Base-by-base conservation (phyloP, 1,139 yeast genomes). In the Fermentozyma sake region DNA sequence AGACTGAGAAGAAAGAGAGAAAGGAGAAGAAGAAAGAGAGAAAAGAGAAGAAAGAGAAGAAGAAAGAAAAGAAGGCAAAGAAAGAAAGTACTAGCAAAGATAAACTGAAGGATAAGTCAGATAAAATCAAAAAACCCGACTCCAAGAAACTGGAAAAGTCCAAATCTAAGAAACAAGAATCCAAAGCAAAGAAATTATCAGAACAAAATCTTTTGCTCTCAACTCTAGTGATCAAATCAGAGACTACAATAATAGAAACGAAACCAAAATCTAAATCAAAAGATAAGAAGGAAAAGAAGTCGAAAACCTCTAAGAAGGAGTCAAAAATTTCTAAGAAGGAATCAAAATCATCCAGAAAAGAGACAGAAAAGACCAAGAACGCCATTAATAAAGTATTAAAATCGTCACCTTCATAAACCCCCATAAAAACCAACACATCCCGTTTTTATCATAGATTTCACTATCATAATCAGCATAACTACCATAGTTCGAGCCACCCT, bases 291-390 rank as follows among this genome's bases (percentile, higher is more conserved):
- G n/a, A n/a, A n/a, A n/a, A n/a, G n/a, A n/a, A n/a, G n/a, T n/a
- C n/a, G 19, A 18, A 12, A 19, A 24, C 16, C 18, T 13, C 19
- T 6, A 13, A 11, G 7, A 26, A 26, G 13, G 18, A 8, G 8
- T 20, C 12, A 24, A 34, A 24, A 42, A 43, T 33, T 48, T 42
- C n/a, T n/a, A n/a, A n/a, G n/a, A n/a, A n/a, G n/a, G n/a, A n/a
- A n/a, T n/a, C n/a, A n/a, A n/a, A n/a, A n/a, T n/a, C n/a, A n/a
- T n/a, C n/a, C n/a, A n/a, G n/a, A n/a, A n/a, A n/a, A n/a, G n/a
- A n/a, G n/a, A n/a, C n/a, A n/a, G n/a, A n/a, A n/a, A n/a, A n/a
- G 7, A 16, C 33, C 46, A 44, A 34, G 46, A 48, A 25, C 43
- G 48, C 34, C 23, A n/a, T 24, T 29, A 20, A 18, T n/a, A 23